phyloP scores from a whole-genome alignment of 2,329 filamentous ascomycete genomes.

The Trichoderma atrobrunneum region DNA sequence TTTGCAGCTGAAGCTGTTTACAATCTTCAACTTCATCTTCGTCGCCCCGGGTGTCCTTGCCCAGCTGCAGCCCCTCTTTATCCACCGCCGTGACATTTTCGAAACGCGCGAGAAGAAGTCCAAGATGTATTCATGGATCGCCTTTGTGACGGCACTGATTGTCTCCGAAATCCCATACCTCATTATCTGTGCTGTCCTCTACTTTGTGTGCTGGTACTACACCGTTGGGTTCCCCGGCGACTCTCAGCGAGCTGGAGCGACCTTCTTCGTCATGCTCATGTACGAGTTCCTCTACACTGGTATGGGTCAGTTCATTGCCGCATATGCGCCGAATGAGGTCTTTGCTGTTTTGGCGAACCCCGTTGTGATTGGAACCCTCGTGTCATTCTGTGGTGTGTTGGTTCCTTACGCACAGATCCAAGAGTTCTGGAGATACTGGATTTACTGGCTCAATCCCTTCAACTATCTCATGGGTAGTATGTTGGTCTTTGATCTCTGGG shows the following conservation, averaged over 20 bases:
- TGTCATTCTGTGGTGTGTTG: conserved; percentile 72
- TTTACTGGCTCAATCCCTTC: conserved; percentile 61
- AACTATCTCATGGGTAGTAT: conserved; percentile 59
- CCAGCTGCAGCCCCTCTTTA: conserved; percentile 58
- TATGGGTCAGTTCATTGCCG: conserved; percentile 62
- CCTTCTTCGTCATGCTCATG: conserved; percentile 54
- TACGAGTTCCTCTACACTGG: conserved; percentile 61
- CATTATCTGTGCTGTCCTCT: conserved; percentile 46
- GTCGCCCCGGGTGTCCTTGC: conserved; percentile 57
- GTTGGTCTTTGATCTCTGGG: conserved; percentile 52
- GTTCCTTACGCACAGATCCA: conserved; percentile 64
- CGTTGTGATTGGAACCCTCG: conserved; percentile 54
- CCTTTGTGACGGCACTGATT: conserved; percentile 54
- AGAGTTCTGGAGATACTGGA: conserved; percentile 66
- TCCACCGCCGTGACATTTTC: conserved; percentile 55
- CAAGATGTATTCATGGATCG: conserved; percentile 59
- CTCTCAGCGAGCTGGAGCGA: conserved; percentile 48
- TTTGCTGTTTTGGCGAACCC: conserved; percentile 59
- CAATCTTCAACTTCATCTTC: conserved; percentile 63
- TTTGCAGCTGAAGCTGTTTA: conserved; percentile 55
- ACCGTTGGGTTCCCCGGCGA: conserved; percentile 49
- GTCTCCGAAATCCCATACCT: conserved; percentile 48
- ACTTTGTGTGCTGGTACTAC: conserved; percentile 58
- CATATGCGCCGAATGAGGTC: conserved; percentile 59
- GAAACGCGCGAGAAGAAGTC: conserved; percentile 59